Evolutionary conservation across 257 asterid species (phyloP).

Genomic region (Fraxinus americana): DNA sequence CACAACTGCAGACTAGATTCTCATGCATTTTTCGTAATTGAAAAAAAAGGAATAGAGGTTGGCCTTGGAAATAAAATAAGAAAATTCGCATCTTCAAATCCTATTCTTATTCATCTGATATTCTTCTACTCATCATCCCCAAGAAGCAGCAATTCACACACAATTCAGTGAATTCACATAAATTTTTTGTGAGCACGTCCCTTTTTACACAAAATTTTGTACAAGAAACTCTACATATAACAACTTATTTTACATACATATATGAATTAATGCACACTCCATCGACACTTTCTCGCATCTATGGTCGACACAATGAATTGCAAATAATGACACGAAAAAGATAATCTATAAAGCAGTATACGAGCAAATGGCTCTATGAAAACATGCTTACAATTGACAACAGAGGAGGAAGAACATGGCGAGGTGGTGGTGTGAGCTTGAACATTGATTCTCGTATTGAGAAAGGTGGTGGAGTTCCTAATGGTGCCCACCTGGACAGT

Average conservation of each 20-base stretch:
- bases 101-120: not conserved
- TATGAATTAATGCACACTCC: not conserved
- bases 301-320: not conserved
- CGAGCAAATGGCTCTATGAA: not conserved
- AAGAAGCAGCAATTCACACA: not conserved
- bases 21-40: no score
- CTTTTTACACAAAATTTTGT: not conserved
- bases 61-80: not conserved
- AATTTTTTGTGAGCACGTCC: not conserved
- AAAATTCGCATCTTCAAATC: not conserved
- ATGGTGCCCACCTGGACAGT: conserved; percentile 15
- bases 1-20: not conserved
- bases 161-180: not conserved
- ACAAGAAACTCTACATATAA: not conserved
- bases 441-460: conserved; percentile 25
- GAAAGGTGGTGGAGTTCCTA: conserved; percentile 28
- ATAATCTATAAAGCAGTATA: not conserved
- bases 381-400: conserved; percentile 29
- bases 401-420: conserved; percentile 32
- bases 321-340: not conserved
- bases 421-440: conserved; percentile 23
- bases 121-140: not conserved
- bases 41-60: not conserved
- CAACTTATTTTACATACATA: not conserved
- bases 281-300: not conserved